phyloP scores from a whole-genome alignment of 805 yeast genomes.

The Wickerhamomyces rabaulensis region DNA sequence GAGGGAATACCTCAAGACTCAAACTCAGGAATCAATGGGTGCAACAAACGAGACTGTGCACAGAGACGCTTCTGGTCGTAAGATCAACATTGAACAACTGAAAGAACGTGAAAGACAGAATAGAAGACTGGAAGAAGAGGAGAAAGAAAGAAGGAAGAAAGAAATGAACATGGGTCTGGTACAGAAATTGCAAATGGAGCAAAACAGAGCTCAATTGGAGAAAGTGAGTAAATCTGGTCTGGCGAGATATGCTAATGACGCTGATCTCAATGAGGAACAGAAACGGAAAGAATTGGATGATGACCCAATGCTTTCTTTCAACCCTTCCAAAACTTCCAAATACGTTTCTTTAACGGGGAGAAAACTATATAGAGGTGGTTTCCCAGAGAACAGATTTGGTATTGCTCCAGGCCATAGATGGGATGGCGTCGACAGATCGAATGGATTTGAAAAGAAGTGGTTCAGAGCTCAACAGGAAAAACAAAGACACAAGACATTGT shows the following conservation, averaged over 20 bases:
- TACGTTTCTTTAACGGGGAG: constrained; percentile 39
- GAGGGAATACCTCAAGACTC: constrained; percentile 10
- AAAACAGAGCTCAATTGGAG: constrained; percentile 27
- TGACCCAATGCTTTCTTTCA: constrained; percentile 59
- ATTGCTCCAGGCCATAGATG: constrained; percentile 78
- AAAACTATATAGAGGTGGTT: constrained; percentile 48
- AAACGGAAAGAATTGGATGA: constrained; percentile 37
- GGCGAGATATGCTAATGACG: constrained; percentile 33
- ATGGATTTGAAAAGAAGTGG: constrained; percentile 72
- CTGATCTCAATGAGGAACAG: constrained; percentile 30
- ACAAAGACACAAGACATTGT: constrained; percentile 26
- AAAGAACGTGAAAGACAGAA: constrained; percentile 24
- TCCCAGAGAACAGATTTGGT: constrained; percentile 66
- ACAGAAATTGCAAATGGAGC: constrained; percentile 32
- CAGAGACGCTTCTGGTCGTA: constrained; percentile 60
- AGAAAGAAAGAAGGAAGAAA: constrained; percentile 24
- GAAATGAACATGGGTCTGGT: constrained; percentile 34
- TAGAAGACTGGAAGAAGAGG: constrained; percentile 23
- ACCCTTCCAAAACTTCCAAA: constrained; percentile 21
- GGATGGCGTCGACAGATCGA: constrained; percentile 91
- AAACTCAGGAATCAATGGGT: constrained; percentile 9
- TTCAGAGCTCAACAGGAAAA: constrained; percentile 37
- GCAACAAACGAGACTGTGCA: constrained; percentile 36
- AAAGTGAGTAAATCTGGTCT: constrained; percentile 22
- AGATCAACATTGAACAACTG: constrained; percentile 34